A percentile compares a stretch with the other conserved stretches of the same genome.
Conservation (phyloP, 179 eudicot species). For the Nepenthes alata region DNA sequence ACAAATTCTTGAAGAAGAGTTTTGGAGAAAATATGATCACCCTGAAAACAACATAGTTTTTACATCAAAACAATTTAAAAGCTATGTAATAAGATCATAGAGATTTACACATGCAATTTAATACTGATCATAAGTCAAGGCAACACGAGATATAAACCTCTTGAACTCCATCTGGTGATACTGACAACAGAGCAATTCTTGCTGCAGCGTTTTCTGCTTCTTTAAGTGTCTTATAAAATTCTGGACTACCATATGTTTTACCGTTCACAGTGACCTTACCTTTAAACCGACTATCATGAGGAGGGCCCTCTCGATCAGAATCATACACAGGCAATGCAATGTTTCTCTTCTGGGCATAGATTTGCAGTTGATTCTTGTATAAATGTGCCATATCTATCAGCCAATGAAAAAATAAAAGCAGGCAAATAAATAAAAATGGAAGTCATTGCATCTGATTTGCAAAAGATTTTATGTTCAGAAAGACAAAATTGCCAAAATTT, state of each 20-base stretch:
- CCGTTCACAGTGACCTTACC: constrained; percentile 48
- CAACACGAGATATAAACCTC: constrained; percentile 33
- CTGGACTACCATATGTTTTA: constrained; percentile 32
- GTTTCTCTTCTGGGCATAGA: constrained; percentile 56
- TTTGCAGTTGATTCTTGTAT: constrained; percentile 59
- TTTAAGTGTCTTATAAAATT: constrained; percentile 43
- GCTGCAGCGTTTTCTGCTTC: constrained; percentile 91
- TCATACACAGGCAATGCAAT: constrained; percentile 45
- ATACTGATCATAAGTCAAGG: neutral
- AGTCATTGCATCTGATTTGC: neutral
- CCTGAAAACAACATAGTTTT: constrained; percentile 24
- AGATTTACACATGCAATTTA: neutral
- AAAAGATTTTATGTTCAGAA: neutral
- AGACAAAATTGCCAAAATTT: neutral
- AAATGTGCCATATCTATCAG: constrained; percentile 25
- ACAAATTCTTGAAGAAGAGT: constrained; percentile 57
- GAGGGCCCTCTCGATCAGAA: constrained; percentile 59
- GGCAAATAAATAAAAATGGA: neutral
- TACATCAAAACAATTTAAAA: constrained; percentile 1
- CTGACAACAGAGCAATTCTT: constrained; percentile 42
- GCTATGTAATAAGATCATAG: neutral
- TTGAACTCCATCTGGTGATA: constrained; percentile 28
- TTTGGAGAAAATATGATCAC: constrained; percentile 46
- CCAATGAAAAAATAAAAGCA: constrained; percentile 8
- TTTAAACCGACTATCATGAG: constrained; percentile 58